Conservation (phyloP, 2,329 filamentous ascomycete species). For the Hymenoscyphus infarciens region DNA sequence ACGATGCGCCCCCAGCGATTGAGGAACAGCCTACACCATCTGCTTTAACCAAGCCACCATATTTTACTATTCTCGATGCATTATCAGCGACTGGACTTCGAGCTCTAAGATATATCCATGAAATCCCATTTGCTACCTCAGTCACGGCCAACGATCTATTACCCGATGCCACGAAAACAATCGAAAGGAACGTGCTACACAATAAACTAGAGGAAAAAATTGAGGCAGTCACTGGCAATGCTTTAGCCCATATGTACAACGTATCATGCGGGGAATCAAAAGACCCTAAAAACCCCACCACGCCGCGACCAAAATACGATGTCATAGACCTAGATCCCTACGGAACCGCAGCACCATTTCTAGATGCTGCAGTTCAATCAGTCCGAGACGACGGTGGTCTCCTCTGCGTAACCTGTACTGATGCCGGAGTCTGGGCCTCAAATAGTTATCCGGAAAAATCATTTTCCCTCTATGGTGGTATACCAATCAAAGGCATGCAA, state of each 20-base stretch:
- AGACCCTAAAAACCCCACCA: constrained; percentile 33
- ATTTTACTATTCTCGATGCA: constrained; percentile 87
- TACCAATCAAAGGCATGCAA: constrained; percentile 78
- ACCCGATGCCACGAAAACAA: constrained; percentile 70
- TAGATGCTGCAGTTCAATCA: constrained; percentile 85
- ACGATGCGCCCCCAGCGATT: not conserved
- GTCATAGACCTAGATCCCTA: constrained; percentile 97
- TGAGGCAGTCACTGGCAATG: constrained; percentile 72
- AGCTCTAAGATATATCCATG: constrained; percentile 85
- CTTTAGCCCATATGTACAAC: constrained; percentile 87
- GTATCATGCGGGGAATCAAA: constrained; percentile 46
- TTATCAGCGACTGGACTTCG: constrained; percentile 90
- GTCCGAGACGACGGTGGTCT: constrained; percentile 81
- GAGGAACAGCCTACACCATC: not conserved
- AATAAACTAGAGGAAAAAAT: constrained; percentile 73
- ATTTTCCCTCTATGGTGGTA: constrained; percentile 87
- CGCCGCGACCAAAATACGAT: constrained; percentile 66
- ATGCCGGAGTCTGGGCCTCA: constrained; percentile 92
- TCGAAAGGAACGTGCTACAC: constrained; percentile 79
- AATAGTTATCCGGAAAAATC: constrained; percentile 93
- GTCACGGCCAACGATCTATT: constrained; percentile 91
- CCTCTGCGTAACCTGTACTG: constrained; percentile 93
- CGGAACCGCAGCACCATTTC: constrained; percentile 85
- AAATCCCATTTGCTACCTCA: constrained; percentile 78
- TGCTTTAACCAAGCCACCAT: constrained; percentile 14